Percentiles rank a stretch among this genome's conserved stretches.
Conservation (phyloP, 345 rosid species). For the Clausena lansium region DNA sequence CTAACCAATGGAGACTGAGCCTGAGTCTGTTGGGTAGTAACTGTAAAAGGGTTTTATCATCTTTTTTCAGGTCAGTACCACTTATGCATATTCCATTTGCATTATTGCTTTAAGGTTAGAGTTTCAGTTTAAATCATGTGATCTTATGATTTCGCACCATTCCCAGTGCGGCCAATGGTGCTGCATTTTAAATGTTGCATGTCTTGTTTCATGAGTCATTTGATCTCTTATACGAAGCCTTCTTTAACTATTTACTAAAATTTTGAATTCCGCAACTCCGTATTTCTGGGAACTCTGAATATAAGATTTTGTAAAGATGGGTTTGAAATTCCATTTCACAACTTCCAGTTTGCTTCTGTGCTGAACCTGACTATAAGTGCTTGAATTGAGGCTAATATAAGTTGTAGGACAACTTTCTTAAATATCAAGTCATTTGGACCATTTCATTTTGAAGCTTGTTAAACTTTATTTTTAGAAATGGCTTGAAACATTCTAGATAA, state of each 20-base stretch:
- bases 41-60: neutral
- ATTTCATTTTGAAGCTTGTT: neutral
- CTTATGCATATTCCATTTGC: neutral
- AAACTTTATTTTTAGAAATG: neutral
- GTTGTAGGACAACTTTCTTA: neutral
- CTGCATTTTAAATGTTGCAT: neutral
- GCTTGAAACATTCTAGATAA: neutral
- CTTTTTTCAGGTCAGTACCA: slow-evolving; percentile 12
- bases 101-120: neutral
- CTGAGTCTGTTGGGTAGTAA: neutral
- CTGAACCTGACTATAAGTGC: neutral
- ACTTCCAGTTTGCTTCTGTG: too few species aligned
- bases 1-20: neutral
- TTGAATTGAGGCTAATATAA: neutral
- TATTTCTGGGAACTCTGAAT: neutral
- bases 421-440: neutral
- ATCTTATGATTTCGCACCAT: neutral
- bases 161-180: neutral
- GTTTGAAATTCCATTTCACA: neutral
- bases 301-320: neutral
- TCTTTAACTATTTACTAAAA: neutral
- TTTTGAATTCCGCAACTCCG: neutral
- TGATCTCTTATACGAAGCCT: neutral
- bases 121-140: neutral
- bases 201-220: neutral